Conservation (phyloP, 2,329 filamentous ascomycete species). For the Metarhizium album region DNA sequence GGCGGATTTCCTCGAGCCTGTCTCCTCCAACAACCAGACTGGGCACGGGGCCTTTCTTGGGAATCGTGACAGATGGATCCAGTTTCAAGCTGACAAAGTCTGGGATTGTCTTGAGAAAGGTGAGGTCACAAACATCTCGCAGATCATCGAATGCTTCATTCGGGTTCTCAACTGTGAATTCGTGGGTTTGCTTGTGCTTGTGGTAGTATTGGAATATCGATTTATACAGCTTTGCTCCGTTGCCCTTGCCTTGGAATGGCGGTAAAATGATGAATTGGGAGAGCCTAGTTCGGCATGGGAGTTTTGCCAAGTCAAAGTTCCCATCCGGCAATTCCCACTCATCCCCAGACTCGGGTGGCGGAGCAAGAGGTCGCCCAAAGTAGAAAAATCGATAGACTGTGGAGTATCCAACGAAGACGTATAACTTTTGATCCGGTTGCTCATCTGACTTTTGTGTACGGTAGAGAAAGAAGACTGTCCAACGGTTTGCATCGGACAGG, state of each 20-base stretch:
- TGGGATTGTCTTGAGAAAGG: slow-evolving; percentile 48
- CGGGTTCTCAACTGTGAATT: slow-evolving; percentile 90
- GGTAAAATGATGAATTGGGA: slow-evolving; percentile 91
- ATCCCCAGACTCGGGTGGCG: slow-evolving; percentile 27
- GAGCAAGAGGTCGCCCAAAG: slow-evolving; percentile 36
- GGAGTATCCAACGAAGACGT: slow-evolving; percentile 78
- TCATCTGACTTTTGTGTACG: slow-evolving; percentile 42
- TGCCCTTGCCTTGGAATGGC: slow-evolving; percentile 70
- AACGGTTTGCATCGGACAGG: slow-evolving; percentile 65
- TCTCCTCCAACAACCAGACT: slow-evolving; percentile 46
- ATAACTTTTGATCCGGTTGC: slow-evolving; percentile 41
- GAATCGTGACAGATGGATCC: slow-evolving; percentile 39
- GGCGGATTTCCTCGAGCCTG: slow-evolving; percentile 45
- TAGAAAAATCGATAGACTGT: slow-evolving; percentile 84
- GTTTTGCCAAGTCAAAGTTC: slow-evolving; percentile 41
- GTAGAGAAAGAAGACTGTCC: slow-evolving; percentile 86
- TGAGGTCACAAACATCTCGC: slow-evolving; percentile 63
- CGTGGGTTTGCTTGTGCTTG: slow-evolving; percentile 56
- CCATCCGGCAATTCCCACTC: slow-evolving; percentile 34
- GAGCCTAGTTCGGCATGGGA: slow-evolving; percentile 71
- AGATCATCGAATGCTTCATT: slow-evolving; percentile 77
- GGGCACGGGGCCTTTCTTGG: slow-evolving; percentile 35
- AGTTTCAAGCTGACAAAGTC: slow-evolving; percentile 47
- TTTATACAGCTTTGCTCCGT: slow-evolving; percentile 72
- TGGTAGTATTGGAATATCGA: slow-evolving; percentile 64